Evolutionary conservation across 306 rosid genomes (phyloP), one percentile per base, ranked within the genome.

Genomic region (Dryas drummondii): DNA sequence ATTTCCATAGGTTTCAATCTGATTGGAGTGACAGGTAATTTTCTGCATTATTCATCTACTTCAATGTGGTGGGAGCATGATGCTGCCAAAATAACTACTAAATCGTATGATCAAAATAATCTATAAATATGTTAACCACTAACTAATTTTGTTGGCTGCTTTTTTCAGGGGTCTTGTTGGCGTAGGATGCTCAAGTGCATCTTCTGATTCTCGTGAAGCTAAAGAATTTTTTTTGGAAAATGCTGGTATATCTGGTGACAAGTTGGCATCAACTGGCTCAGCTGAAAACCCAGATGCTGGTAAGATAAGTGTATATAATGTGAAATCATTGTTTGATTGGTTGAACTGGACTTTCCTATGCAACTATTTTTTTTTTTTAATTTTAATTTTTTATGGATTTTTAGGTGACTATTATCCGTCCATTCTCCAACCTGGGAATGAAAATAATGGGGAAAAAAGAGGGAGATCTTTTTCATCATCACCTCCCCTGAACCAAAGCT

Each of bases 11-110:
- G 42, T 81, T 82, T 76, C 94, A 85, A 70, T 77, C 96, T 68
- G 72, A 83, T 60, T 90, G 96, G 96, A 77, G 76, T 81, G 91
- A 85, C 86, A 90, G 99, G 99, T 92, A 87, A 74, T 72, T 63
- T 53, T 52, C 42, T 59, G 76, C 48, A 70, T 59, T 66, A 13
- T 9, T 64, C 44, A 49, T 72, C 27, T 65, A 66, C 37, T 32
- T 32, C 37, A 32, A 32, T 32, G 37, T 32, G 37, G 37, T 32
- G 49, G 45, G 56, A 16, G 12, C 41, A 44, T 45, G 68, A 5
- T 66, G 50, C 45, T 66, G 66, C 47, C 7, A 41, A 4, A 26
- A 48, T 7, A 40, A 65, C 12, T 57, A 45, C 50, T 32, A 49
- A 59, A 49, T 44, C 11, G 22, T 64, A 44, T 47, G 14, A 37